Conservation (phyloP, 169 alveolate species). For the Plasmodium berghei region DNA sequence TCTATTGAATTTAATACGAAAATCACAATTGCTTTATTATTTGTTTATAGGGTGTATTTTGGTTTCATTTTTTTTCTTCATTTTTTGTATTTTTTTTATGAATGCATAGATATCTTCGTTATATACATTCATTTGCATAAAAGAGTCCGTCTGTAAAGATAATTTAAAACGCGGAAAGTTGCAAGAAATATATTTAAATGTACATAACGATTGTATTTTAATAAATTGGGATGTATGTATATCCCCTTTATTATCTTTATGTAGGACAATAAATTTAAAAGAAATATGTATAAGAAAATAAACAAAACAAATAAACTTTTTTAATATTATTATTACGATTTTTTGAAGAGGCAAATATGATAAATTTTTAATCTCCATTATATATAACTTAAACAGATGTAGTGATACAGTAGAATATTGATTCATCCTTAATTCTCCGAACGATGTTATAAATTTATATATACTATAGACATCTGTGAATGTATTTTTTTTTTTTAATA, state of each 20-base stretch:
- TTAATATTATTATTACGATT: slow-evolving; percentile 14
- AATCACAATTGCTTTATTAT: too few species aligned
- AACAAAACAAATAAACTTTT: too few species aligned
- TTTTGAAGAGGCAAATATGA: slow-evolving; percentile 71
- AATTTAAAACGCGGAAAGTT: background rate
- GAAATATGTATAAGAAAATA: too few species aligned
- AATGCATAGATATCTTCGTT: slow-evolving; percentile 72
- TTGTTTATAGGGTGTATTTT: too few species aligned
- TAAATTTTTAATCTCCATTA: slow-evolving; percentile 40
- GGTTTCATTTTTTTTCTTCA: slow-evolving; percentile 26
- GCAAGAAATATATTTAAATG: background rate
- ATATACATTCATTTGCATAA: slow-evolving; percentile 68
- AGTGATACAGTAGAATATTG: slow-evolving; percentile 45
- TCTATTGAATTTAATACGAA: too few species aligned
- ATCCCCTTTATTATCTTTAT: too few species aligned
- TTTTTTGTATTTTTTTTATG: slow-evolving; percentile 64
- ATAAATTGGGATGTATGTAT: too few species aligned
- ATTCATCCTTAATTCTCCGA: slow-evolving; percentile 40
- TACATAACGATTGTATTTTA: background rate
- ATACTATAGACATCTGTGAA: slow-evolving; percentile 62
- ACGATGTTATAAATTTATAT: slow-evolving; percentile 58
- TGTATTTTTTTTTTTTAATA: slow-evolving; percentile 16
- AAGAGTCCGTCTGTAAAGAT: slow-evolving; percentile 48
- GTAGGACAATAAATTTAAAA: too few species aligned
- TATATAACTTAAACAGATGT: slow-evolving; percentile 37